Conservation (phyloP, 495 filamentous ascomycete genomes). For the Entonaema liquescens region DNA sequence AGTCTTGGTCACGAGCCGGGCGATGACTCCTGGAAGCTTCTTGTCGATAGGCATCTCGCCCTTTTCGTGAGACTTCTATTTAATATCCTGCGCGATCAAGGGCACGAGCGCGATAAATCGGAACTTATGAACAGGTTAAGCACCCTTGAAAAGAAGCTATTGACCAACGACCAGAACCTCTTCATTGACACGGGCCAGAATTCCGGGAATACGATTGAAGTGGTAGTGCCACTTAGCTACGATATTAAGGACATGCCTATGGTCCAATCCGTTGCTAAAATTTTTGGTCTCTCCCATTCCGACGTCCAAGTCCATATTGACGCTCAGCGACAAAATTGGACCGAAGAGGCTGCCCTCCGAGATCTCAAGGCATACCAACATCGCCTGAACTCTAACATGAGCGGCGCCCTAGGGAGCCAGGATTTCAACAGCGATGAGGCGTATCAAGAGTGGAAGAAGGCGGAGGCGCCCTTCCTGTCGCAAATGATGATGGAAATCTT, state of each 20-base stretch:
- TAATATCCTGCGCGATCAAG: conserved; percentile 79
- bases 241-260: conserved; percentile 97
- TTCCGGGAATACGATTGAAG: conserved; percentile 72
- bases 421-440: conserved; percentile 94
- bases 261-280: conserved; percentile 82
- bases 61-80: conserved; percentile 91
- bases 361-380: conserved; percentile 94
- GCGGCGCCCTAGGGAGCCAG: conserved; percentile 76
- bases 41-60: conserved; percentile 94
- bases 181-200: conserved; percentile 64
- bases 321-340: conserved; percentile 81
- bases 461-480: conserved; percentile 81
- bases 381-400: conserved; percentile 78
- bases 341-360: conserved; percentile 85
- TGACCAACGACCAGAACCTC: conserved; percentile 94
- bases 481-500: conserved; percentile 93
- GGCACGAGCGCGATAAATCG: conserved; percentile 74
- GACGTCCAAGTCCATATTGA: conserved; percentile 89
- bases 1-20: conserved; percentile 78
- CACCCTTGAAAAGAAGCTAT: conserved; percentile 89
- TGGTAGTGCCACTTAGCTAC: conserved; percentile 81
- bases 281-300: conserved; percentile 79
- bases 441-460: conserved; percentile 88
- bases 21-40: conserved; percentile 91
- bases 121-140: conserved; percentile 81